Evolutionary conservation across 257 asterid species (phyloP).

Genomic region (Ligustrum vulgare): DNA sequence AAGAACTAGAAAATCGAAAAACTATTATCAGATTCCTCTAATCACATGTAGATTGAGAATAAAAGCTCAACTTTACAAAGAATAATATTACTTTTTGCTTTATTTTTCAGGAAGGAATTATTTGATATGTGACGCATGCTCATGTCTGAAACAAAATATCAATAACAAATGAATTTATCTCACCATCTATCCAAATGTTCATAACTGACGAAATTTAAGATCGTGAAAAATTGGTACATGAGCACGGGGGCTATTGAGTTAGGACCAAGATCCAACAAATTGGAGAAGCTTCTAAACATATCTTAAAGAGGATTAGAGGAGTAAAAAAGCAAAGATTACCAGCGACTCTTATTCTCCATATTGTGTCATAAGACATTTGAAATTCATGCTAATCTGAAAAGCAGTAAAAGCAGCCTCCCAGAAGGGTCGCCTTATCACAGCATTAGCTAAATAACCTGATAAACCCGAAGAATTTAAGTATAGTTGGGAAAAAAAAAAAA

Average conservation of each 20-base stretch:
- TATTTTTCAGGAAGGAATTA: too few species aligned
- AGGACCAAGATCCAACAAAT: neutral
- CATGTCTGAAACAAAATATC: neutral
- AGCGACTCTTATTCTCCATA: neutral
- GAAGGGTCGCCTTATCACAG: neutral
- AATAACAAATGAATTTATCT: neutral
- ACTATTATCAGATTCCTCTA: neutral
- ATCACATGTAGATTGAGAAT: neutral
- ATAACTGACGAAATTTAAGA: neutral
- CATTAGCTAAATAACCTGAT: neutral
- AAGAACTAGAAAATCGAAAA: neutral
- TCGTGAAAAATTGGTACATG: neutral
- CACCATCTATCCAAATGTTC: neutral
- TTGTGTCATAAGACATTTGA: neutral
- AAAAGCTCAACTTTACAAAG: neutral
- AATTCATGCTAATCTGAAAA: conserved; percentile 2
- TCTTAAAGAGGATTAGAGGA: neutral
- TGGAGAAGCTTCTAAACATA: neutral
- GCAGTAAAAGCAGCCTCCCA: neutral
- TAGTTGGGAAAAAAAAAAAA: conserved; percentile 7
- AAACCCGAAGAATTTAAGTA: neutral
- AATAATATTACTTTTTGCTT: neutral
- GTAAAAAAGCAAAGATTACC: neutral
- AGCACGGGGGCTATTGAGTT: neutral
- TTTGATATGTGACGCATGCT: too few species aligned